Evolutionary conservation across 2,329 filamentous ascomycete species (phyloP), one percentile per base, ranked within the genome.

Genomic region (Xylaria polymorpha): DNA sequence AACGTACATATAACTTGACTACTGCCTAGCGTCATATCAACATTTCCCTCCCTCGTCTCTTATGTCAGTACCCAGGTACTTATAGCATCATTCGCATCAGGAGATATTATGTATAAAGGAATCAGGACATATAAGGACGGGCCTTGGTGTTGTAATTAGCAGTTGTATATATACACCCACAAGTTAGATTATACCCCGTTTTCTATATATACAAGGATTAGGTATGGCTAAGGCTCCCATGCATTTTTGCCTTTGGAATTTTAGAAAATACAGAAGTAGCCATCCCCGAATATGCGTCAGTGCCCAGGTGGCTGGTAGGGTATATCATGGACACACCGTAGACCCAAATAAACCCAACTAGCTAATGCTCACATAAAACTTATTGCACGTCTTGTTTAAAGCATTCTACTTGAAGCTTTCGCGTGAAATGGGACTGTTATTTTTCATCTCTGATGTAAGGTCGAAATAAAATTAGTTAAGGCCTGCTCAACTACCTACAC

Each of bases 151-250:
- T 60, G 22, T 50, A 43, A 41, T 62, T 43, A 22, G 29, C 32
- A 39, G 46, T 35, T 70, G 51, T 61, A 64, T 64, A 59, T 65
- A 56, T 68, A 48, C 15, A 37, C n/a, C n/a, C 44, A 37, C 8
- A 50, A 48, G n/a, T 53, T 64, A 57, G 55, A 65, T 63, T 68
- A 68, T 70, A 70, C 68, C 68, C 65, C 68, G 4, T 63, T 56
- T 63, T 65, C 43, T 46, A 60, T 65, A 68, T 67, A 70, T 48
- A 55, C 10, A 25, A 58, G 53, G 22, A 59, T 29, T 29, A 29
- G 25, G 25, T 43, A 51, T 43, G 4, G 14, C 20, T n/a, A 14
- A 50, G 18, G 39, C 44, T 15, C 58, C 12, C 44, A 41, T 35
- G 29, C 29, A 9, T 39, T 39, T 39, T 39, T 22, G 32, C 4